Evolutionary conservation across 1,284 basidiomycete species (phyloP), one percentile per base, ranked within the genome.

Genomic region (Calocybe gambosa): DNA sequence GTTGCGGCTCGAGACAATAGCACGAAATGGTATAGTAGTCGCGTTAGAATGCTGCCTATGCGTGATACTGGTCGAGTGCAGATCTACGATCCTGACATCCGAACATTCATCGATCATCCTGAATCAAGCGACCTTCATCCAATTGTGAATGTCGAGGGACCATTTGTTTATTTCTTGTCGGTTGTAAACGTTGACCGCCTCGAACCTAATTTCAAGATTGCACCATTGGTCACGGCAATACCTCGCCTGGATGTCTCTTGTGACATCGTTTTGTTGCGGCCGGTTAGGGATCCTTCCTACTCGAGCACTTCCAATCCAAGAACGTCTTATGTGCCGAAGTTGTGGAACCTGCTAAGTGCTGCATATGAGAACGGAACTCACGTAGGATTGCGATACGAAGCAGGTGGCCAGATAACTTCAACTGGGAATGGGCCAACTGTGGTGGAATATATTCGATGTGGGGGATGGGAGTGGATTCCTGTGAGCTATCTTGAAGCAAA

Each of bases 251-350:
- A 60, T 21, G 64, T 66, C 0, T 74, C 78, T 8, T 78, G 92
- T 58, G 91, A 97, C 55, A 54, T 97, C 8, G 70, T 94, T 16
- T 66, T 92, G n/a, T 63, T 96, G n/a, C 78, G 94, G 1, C 94
- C 94, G 0, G 56, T 73, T 15, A 73, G 85, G 2, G 84, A 91
- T 59, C 83, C 83, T 1, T 61, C 64, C 0, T 57, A 74, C 3
- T 48, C 55, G 2, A 51, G 55, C 35, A 76, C 80, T 55, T 69
- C 67, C 34, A 59, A 59, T 4, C 56, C 69, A 41, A 67, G 76
- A 40, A 54, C 58, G 19, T 58, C 60, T 7, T 87, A 80, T 53
- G 71, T 69, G 28, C 56, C 61, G 37, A 81, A 69, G 55, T 54
- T 66, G 19, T 73, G 71, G 63, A 65, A 68, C 18, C 73, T 83